Percentiles rank a stretch among this genome's conserved stretches.
phyloP scores from a whole-genome alignment of 2,329 filamentous ascomycete genomes.

The Dendryphion nanum region DNA sequence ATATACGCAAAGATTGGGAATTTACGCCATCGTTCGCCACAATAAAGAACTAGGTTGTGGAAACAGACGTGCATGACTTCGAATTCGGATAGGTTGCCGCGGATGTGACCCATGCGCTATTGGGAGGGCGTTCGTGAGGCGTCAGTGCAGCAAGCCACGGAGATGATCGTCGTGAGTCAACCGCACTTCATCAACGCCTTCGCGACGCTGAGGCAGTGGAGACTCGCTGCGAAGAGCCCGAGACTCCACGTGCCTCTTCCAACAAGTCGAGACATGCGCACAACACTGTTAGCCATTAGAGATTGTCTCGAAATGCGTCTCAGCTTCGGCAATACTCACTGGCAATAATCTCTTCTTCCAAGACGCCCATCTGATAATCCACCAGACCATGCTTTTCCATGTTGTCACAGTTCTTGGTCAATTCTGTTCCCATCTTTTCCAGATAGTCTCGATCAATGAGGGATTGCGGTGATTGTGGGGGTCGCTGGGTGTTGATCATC shows the following conservation, averaged over 20 bases:
- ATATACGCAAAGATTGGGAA: not conserved
- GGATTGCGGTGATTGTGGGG: slow-evolving; percentile 58
- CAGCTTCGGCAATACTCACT: slow-evolving; percentile 57
- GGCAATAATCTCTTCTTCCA: slow-evolving; percentile 86
- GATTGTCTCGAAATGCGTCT: not conserved
- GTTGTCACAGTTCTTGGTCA: slow-evolving; percentile 79
- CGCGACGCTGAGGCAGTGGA: slow-evolving; percentile 29
- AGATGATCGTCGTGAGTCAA: slow-evolving; percentile 9
- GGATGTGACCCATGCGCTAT: not conserved
- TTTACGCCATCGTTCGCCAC: not conserved
- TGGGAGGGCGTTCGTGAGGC: slow-evolving; percentile 9
- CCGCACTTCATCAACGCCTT: slow-evolving; percentile 26
- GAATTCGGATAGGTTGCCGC: not conserved
- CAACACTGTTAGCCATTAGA: slow-evolving; percentile 46
- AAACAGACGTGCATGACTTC: not conserved
- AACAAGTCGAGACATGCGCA: slow-evolving; percentile 55
- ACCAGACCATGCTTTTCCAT: slow-evolving; percentile 91
- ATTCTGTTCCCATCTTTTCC: slow-evolving; percentile 75
- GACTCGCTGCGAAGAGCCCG: slow-evolving; percentile 24
- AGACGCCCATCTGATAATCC: slow-evolving; percentile 95
- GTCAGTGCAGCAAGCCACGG: slow-evolving; percentile 16
- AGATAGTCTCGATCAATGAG: slow-evolving; percentile 69
- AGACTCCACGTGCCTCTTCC: slow-evolving; percentile 40
- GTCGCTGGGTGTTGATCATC: slow-evolving; percentile 58
- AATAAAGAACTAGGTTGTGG: not conserved